Evolutionary conservation across 192 early-diverging fungal species (phyloP), one percentile per base, ranked within the genome.

Genomic region (Coemansia sp.): DNA sequence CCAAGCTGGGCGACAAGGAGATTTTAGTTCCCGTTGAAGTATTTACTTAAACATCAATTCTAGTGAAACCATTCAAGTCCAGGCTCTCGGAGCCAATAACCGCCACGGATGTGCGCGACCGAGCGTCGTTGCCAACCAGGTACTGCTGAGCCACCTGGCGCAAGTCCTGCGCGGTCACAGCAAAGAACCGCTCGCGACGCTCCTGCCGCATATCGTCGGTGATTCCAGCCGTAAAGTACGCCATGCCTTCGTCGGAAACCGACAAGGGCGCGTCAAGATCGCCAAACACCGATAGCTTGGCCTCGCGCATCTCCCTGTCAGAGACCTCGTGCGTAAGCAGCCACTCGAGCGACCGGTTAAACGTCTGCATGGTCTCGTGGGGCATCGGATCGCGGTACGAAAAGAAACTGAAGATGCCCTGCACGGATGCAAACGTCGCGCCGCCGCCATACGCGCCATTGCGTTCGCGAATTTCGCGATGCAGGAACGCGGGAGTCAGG

Each of bases 391-490:
- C 95, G 34, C 95, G 87, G 81, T 98, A 98, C 23, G 94, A 94
- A 56, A 79, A 93, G 73, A 96, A 90, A 2, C 87, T 87, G 56
- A 96, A 88, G 11, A 91, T 52, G 11, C 93, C 94, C 15, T 86
- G 86, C 0, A 84, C 60, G 0, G 86, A 69, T n/a, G 82, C 79
- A 70, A 88, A 93, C 1, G 62, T 53, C 1, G 91, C 85, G 10
- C 93, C 93, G n/a, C 90, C 95, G 20, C 94, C 93, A 69, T 98
- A 98, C 3, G 95, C 95, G 23, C 95, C 95, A 63, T 92, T 92
- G 81, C 91, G 93, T 62, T 98, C 95, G 60, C 95, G 87, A 45
- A 98, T 89, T 74, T 98, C 95, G 40, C 92, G 90, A 71, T 98
- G 95, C n/a, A 98, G 69, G 69, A 82, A 94, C 58, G 90, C 80